A percentile compares a stretch with the other conserved stretches of the same genome.
These are phyloP conservation scores for Phytophthora cryptogea DNA, from an alignment of 352 stramenopile species.

Conservation along the genomic window DNA sequence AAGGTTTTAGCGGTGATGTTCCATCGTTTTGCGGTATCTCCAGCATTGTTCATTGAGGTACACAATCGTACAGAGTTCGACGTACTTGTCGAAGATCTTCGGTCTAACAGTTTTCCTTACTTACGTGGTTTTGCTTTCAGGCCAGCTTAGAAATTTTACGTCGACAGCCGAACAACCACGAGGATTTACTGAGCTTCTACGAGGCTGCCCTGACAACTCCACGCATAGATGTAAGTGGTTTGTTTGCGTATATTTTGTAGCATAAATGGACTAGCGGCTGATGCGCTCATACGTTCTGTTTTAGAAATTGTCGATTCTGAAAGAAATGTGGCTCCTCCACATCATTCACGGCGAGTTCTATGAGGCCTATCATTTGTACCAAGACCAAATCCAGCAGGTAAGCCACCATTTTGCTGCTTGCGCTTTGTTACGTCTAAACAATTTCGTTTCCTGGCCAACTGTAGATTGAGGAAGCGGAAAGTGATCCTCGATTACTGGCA, in stretches of 20 bases:
- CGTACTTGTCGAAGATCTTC: neutral
- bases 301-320: conserved; percentile 68
- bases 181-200: conserved; percentile 65
- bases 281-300: conserved; percentile 1
- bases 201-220: conserved; percentile 44
- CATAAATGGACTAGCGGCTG: conserved; percentile 2
- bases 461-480: conserved; percentile 45
- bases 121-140: conserved; percentile 35
- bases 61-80: neutral
- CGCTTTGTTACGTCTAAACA: conserved; percentile 1
- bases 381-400: conserved; percentile 75
- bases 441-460: neutral
- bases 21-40: conserved; percentile 61
- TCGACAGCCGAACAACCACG: conserved; percentile 49
- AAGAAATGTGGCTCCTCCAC: conserved; percentile 77
- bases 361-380: conserved; percentile 77
- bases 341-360: conserved; percentile 78
- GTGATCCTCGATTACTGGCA: conserved; percentile 63
- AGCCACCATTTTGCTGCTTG: conserved; percentile 1
- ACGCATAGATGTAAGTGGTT: conserved; percentile 52
- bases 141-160: conserved; percentile 80
- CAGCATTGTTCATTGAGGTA: conserved; percentile 71
- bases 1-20: conserved; percentile 74
- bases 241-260: neutral
- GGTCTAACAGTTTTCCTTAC: neutral